A percentile compares a stretch with the other conserved stretches of the same genome.
Conservation (phyloP, 139 green algal species). For the Haematococcus lacustris region DNA sequence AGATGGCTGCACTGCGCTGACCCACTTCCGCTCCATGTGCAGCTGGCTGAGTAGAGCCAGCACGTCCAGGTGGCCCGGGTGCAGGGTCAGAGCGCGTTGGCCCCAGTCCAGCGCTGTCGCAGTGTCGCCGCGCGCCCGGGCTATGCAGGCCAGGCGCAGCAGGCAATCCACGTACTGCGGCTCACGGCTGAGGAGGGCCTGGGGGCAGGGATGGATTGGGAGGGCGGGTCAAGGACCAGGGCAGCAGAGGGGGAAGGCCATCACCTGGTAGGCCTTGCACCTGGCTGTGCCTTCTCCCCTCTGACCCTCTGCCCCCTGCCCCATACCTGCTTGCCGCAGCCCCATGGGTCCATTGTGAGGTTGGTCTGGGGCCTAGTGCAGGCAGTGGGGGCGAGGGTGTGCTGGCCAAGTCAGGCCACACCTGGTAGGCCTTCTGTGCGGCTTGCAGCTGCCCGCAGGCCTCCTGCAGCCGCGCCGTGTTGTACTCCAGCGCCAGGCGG, state of each 20-base stretch:
- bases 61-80: slow-evolving; percentile 43
- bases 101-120: slow-evolving; percentile 47
- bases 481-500: slow-evolving; percentile 72
- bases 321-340: too few relatives aligned
- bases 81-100: slow-evolving; percentile 17
- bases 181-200: slow-evolving; percentile 44
- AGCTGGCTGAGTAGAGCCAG: slow-evolving; percentile 58
- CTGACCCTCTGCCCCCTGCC: too few relatives aligned
- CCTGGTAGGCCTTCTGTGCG: slow-evolving; percentile 48
- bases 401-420: too few relatives aligned
- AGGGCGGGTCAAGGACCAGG: too few relatives aligned
- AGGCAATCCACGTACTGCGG: slow-evolving; percentile 77
- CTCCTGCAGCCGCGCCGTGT: slow-evolving; percentile 71
- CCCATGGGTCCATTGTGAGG: too few relatives aligned
- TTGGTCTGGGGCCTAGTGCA: too few relatives aligned
- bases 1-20: too few relatives aligned
- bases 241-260: too few relatives aligned
- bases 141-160: slow-evolving; percentile 74
- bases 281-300: too few relatives aligned
- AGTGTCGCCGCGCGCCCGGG: slow-evolving; percentile 30
- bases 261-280: too few relatives aligned
- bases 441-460: slow-evolving; percentile 42
- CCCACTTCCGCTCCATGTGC: slow-evolving; percentile 44
- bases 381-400: too few relatives aligned
- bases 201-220: too few relatives aligned